These are phyloP conservation scores for Allium cepa DNA, from an alignment of 106 monocot species.

Conservation along the genomic window DNA sequence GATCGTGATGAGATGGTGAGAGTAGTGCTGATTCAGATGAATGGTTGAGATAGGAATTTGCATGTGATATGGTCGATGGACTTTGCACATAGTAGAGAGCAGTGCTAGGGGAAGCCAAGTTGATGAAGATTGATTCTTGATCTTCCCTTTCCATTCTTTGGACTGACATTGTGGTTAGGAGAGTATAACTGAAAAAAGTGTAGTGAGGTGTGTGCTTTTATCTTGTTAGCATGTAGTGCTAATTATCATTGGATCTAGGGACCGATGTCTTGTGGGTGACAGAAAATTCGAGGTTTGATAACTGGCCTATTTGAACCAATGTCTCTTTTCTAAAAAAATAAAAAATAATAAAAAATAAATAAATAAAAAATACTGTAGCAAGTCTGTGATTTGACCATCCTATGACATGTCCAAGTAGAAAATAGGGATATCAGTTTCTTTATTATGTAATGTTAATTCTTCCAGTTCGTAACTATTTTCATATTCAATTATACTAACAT, in stretches of 20 bases:
- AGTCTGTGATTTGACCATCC: too few relatives aligned
- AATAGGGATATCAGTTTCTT: too few relatives aligned
- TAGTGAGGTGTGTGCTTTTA: neutral
- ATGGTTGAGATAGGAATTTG: conserved; percentile 20
- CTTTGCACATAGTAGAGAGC: conserved; percentile 68
- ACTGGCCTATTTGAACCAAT: too few relatives aligned
- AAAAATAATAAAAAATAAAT: too few relatives aligned
- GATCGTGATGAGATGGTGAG: conserved; percentile 19
- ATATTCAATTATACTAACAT: too few relatives aligned
- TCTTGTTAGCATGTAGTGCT: neutral
- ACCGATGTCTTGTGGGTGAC: neutral
- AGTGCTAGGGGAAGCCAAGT: conserved; percentile 18
- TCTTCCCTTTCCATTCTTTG: conserved; percentile 10
- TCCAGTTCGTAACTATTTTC: too few relatives aligned
- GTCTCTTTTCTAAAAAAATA: too few relatives aligned
- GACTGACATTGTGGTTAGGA: conserved; percentile 8
- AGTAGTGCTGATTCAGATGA: conserved; percentile 22
- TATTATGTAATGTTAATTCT: too few relatives aligned
- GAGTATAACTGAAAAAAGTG: too few relatives aligned
- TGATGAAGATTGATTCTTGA: conserved; percentile 46
- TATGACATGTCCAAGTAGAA: too few relatives aligned
- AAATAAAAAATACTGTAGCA: too few relatives aligned
- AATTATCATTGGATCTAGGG: neutral
- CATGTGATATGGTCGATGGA: conserved; percentile 63
- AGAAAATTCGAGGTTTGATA: too few relatives aligned